Base-by-base conservation (phyloP, 2,329 filamentous ascomycete species). In the Beauveria sp. region DNA sequence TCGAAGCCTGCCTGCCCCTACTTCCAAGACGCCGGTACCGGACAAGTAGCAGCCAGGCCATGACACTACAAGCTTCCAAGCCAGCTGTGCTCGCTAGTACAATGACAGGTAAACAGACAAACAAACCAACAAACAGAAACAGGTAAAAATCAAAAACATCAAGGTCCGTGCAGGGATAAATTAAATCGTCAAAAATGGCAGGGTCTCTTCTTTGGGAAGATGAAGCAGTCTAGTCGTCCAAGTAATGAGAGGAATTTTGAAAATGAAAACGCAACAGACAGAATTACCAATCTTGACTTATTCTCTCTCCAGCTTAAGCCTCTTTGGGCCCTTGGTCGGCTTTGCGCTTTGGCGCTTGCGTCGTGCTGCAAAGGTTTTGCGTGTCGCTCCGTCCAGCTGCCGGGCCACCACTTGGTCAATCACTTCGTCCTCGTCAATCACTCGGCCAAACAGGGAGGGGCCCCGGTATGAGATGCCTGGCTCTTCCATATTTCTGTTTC, bases 131-230 rank as follows among this genome's bases (percentile, higher is more conserved):
- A n/a, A 12, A 18, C 22, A 47, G n/a, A n/a, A 34, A 50, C 24
- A 10, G 5, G 16, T 14, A 34, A 6, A 18, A 43, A 12, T 58
- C 50, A 54, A 61, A 58, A 40, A 22, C 28, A 20, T 47, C 22
- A 52, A 58, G 45, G 40, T n/a, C 30, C 58, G 12, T 5, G 5
- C 12, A 34, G n/a, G 8, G 6, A n/a, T 47, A 53, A 52, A 59
- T 30, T n/a, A 16, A 62, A 28, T 30, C 28, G 28, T 49, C 53
- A 58, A 56, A 62, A 65, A 62, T 66, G 66, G 65, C 62, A 65
- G 63, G 51, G 55, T 65, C 66, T 71, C 71, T 72, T 73, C 71
- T 63, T 67, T 65, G 69, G 65, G 69, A 73, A 72, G 71, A 72
- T 69, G 63, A 69, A 71, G 64, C 63, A 68, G 63, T 73, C 70